Conservation (phyloP, 768 basidiomycete genomes). For the Russula sp. region DNA sequence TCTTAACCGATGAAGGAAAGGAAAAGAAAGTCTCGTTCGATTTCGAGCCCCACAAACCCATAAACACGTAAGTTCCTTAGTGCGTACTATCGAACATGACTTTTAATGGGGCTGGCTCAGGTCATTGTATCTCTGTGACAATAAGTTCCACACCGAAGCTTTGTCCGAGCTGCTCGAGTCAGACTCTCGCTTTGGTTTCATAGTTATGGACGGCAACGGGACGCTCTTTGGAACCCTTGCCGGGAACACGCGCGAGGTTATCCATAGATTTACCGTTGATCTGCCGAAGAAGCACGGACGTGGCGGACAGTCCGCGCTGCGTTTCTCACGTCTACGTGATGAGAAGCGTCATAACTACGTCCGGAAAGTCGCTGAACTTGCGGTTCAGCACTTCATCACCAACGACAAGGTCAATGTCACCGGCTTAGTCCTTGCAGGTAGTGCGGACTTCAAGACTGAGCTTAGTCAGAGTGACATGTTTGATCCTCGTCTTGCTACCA, state of each 20-base stretch:
- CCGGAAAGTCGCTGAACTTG: slow-evolving; percentile 94
- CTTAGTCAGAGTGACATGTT: slow-evolving; percentile 96
- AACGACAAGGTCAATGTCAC: slow-evolving; percentile 98
- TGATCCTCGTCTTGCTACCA: slow-evolving; percentile 77
- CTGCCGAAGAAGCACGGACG: slow-evolving; percentile 99
- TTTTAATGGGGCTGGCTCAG: slow-evolving; percentile 33
- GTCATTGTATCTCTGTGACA: slow-evolving; percentile 97
- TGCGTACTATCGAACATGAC: background rate
- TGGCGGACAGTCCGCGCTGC: slow-evolving; percentile 98
- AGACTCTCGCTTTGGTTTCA: slow-evolving; percentile 97
- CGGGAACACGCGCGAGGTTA: slow-evolving; percentile 93
- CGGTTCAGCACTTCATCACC: slow-evolving; percentile 97
- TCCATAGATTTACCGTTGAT: slow-evolving; percentile 99
- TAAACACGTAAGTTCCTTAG: slow-evolving; percentile 74
- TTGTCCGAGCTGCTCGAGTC: slow-evolving; percentile 94
- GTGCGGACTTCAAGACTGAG: slow-evolving; percentile 98
- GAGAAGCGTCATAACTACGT: slow-evolving; percentile 99
- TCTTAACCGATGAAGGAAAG: slow-evolving; percentile 97
- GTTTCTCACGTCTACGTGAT: slow-evolving; percentile 98
- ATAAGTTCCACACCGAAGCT: slow-evolving; percentile 99
- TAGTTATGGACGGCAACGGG: slow-evolving; percentile 99
- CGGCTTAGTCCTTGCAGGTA: slow-evolving; percentile 92
- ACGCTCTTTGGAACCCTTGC: slow-evolving; percentile 93
- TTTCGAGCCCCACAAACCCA: slow-evolving; percentile 97
- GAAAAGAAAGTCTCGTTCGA: slow-evolving; percentile 99